Conservation (phyloP, 768 basidiomycete genomes). For the Leucocoprinus leucothites region DNA sequence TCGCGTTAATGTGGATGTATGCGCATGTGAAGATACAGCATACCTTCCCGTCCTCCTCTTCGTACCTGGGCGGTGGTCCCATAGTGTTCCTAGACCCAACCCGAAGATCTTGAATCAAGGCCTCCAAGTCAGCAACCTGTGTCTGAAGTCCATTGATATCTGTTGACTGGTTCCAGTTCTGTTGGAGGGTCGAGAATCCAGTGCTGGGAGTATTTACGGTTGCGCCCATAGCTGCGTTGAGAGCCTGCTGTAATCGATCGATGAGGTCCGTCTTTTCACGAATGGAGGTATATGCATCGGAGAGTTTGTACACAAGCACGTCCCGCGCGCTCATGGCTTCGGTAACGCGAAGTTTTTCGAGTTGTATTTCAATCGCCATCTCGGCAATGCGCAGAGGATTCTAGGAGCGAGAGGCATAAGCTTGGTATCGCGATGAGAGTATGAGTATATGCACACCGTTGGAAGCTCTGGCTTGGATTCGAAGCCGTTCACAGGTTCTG, state of each 20-base stretch:
- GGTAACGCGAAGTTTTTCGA: conserved; percentile 46
- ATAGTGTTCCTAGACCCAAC: conserved; percentile 26
- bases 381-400: conserved; percentile 47
- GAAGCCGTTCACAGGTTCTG: not conserved
- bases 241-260: conserved; percentile 41
- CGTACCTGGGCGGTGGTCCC: conserved; percentile 35
- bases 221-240: conserved; percentile 19
- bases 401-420: conserved; percentile 22
- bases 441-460: not conserved
- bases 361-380: conserved; percentile 51
- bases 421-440: not conserved
- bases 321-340: conserved; percentile 67
- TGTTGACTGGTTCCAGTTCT: conserved; percentile 13
- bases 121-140: conserved; percentile 36
- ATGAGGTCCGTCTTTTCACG: conserved; percentile 57
- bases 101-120: conserved; percentile 34
- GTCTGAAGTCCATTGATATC: conserved; percentile 30
- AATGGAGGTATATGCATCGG: conserved; percentile 57
- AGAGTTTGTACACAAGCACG: conserved; percentile 52
- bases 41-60: conserved; percentile 31
- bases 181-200: not conserved
- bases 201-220: not conserved
- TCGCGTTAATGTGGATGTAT: not conserved
- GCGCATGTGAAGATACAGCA: not conserved
- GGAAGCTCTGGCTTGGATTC: not conserved